Percentiles rank a stretch among this genome's conserved stretches.
Conservation (phyloP, 768 basidiomycete species). For the Leucosporidium scottii region DNA sequence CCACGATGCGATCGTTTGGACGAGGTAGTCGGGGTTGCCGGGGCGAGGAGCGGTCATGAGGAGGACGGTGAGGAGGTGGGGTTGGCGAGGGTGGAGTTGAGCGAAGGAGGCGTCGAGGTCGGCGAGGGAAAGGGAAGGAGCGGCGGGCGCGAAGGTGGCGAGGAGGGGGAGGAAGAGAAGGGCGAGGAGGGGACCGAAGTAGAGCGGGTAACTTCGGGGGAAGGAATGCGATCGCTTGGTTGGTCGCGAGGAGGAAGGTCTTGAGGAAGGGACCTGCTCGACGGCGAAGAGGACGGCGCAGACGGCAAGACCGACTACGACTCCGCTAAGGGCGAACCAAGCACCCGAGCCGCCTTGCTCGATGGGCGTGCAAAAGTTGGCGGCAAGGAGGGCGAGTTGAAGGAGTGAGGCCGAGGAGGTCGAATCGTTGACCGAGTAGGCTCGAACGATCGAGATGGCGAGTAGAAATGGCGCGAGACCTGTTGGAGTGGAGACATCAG, state of each 20-base stretch:
- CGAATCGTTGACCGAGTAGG: not conserved
- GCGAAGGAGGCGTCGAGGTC: constrained; percentile 3
- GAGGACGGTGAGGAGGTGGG: constrained; percentile 20
- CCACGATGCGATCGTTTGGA: constrained; percentile 15
- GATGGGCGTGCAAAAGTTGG: constrained; percentile 4
- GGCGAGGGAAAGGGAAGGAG: fast-evolving
- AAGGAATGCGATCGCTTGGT: not conserved
- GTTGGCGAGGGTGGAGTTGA: not conserved
- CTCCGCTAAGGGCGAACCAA: constrained; percentile 9
- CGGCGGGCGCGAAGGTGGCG: not conserved
- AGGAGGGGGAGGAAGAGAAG: constrained; percentile 2
- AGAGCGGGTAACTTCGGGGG: no score
- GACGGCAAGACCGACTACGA: constrained; percentile 1
- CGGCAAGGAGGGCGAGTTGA: not conserved
- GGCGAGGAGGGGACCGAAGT: not conserved
- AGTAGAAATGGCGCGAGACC: constrained; percentile 16
- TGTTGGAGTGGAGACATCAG: not conserved
- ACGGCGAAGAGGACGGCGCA: not conserved
- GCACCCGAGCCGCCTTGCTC: constrained; percentile 4
- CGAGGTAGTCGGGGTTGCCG: constrained; percentile 19
- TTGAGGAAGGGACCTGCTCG: not conserved
- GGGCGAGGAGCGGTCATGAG: constrained; percentile 25
- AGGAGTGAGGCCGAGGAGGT: not conserved
- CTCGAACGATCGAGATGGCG: constrained; percentile 2
- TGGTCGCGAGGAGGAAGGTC: not conserved